phyloP scores from a whole-genome alignment of 192 early-diverging fungal genomes.

The Entomortierella beljakovae region DNA sequence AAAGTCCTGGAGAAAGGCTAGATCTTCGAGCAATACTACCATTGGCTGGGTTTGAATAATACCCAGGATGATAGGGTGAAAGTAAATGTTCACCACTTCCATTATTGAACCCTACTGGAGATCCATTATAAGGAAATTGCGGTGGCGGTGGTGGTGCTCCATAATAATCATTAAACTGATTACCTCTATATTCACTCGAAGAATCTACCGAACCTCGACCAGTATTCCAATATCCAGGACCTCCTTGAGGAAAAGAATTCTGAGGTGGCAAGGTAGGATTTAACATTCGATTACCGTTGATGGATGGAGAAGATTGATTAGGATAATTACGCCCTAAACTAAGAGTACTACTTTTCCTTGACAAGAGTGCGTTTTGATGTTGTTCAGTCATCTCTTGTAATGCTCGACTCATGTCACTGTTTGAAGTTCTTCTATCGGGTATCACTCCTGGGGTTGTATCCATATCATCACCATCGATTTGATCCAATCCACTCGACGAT shows the following conservation, averaged over 20 bases:
- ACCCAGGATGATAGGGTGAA: background rate
- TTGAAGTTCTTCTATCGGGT: background rate
- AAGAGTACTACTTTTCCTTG: constrained; percentile 25
- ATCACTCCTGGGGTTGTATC: background rate
- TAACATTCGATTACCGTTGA: background rate
- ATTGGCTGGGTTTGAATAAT: background rate
- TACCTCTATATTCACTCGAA: constrained; percentile 12
- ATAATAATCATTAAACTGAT: constrained; percentile 26
- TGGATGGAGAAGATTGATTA: background rate
- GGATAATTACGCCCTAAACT: constrained; percentile 9
- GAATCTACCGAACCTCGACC: background rate
- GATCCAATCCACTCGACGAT: background rate
- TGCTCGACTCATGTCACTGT: constrained; percentile 13
- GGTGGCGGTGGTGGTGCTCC: background rate
- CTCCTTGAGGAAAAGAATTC: constrained; percentile 8
- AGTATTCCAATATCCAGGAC: background rate
- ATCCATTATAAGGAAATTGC: background rate
- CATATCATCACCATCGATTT: background rate
- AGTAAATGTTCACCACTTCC: constrained; percentile 33
- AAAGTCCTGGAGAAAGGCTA: constrained; percentile 28
- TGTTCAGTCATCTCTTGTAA: constrained; percentile 44
- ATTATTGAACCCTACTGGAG: background rate
- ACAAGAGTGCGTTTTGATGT: constrained; percentile 13
- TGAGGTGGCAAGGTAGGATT: background rate
- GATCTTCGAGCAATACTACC: constrained; percentile 13